These are phyloP conservation scores for Agrocybe praecox DNA, from an alignment of 768 basidiomycete genomes.

Conservation along the genomic window DNA sequence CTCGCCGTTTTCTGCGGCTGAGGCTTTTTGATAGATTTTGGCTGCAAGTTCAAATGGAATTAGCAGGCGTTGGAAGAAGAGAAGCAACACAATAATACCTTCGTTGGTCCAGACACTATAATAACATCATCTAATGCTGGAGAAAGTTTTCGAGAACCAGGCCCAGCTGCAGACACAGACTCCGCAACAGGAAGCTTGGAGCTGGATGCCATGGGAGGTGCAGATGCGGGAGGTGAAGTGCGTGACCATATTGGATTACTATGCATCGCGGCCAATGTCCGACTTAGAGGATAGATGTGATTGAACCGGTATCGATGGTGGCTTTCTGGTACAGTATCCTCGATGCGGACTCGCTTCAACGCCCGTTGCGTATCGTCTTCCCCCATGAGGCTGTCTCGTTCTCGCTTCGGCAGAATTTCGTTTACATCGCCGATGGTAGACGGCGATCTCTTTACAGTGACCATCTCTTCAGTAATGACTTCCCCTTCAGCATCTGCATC, in stretches of 20 bases:
- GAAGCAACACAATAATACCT: background rate
- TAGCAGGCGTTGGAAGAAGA: background rate
- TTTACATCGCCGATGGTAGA: background rate
- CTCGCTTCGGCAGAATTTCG: background rate
- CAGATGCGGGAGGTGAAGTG: background rate
- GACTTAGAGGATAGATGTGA: conserved; percentile 8
- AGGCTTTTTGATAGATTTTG: background rate
- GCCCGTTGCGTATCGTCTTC: conserved; percentile 9
- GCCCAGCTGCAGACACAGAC: background rate
- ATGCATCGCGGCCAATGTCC: conserved; percentile 7
- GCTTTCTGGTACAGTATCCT: background rate
- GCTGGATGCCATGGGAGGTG: background rate
- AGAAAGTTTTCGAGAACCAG: background rate
- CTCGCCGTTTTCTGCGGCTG: background rate
- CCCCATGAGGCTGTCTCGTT: conserved; percentile 1
- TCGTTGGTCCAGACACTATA: background rate
- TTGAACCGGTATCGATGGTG: conserved; percentile 1
- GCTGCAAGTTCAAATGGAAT: background rate
- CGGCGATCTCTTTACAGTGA: background rate
- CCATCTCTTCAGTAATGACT: conserved; percentile 1
- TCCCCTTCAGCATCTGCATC: conserved; percentile 19
- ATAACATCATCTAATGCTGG: background rate
- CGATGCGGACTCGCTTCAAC: conserved; percentile 10
- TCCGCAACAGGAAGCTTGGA: background rate
- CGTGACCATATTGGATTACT: background rate